These are phyloP conservation scores for Ogataea trehaloabstinens DNA, from an alignment of 805 yeast species.

Conservation along the genomic window DNA sequence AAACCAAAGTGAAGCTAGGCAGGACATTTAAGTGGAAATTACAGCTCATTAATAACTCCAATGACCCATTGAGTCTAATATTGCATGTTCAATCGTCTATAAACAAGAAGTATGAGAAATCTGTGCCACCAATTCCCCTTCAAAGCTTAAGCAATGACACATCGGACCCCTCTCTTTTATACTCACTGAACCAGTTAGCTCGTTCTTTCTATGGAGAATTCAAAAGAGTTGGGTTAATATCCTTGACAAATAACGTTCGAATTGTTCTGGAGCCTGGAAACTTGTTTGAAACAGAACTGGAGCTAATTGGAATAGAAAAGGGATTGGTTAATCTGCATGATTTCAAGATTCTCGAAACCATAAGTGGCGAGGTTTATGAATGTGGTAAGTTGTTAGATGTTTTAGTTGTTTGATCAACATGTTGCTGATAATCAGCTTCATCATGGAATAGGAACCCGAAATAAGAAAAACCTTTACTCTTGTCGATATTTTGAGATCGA, in stretches of 20 bases:
- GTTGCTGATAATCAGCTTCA: slow-evolving; percentile 18
- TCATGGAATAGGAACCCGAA: slow-evolving; percentile 31
- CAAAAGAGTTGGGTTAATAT: slow-evolving; percentile 54
- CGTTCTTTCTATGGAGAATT: slow-evolving; percentile 35
- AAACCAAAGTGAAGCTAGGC: slow-evolving; percentile 58
- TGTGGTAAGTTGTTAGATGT: slow-evolving; percentile 72
- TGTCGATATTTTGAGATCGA: slow-evolving; percentile 22
- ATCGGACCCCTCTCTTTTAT: slow-evolving; percentile 29
- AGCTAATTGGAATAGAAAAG: slow-evolving; percentile 56
- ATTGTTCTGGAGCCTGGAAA: slow-evolving; percentile 58
- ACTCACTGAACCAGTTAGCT: slow-evolving; percentile 26
- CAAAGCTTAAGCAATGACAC: slow-evolving; percentile 17
- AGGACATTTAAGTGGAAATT: slow-evolving; percentile 60
- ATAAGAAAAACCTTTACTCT: slow-evolving; percentile 17
- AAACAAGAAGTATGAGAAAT: slow-evolving; percentile 34
- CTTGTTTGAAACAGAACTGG: slow-evolving; percentile 62
- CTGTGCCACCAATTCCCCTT: slow-evolving; percentile 35
- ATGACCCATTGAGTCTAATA: slow-evolving; percentile 49
- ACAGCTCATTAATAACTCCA: slow-evolving; percentile 61
- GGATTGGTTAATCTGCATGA: slow-evolving; percentile 68
- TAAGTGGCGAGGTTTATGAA: slow-evolving; percentile 65
- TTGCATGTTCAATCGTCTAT: slow-evolving; percentile 42
- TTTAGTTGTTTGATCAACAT: slow-evolving; percentile 40
- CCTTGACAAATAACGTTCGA: slow-evolving; percentile 63
- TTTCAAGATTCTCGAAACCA: slow-evolving; percentile 59